Conservation (phyloP, 106 monocot species). For the Xerophyta viscosa region DNA sequence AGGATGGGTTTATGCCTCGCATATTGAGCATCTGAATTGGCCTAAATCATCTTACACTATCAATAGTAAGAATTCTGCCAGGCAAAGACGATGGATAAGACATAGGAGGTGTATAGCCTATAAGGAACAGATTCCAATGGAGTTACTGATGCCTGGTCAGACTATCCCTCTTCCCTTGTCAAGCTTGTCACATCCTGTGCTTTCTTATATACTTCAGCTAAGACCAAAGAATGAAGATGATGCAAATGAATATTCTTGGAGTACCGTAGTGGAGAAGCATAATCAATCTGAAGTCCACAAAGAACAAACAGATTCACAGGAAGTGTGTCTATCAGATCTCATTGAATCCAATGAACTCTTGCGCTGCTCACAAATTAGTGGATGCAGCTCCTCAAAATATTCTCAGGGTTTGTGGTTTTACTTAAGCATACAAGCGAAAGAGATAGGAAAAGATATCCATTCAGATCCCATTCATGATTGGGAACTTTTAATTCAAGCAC, state of each 20-base stretch:
- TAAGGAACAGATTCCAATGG: constrained; percentile 37
- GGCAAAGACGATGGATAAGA: constrained; percentile 89
- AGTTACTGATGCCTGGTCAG: constrained; percentile 60
- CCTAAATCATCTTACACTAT: constrained; percentile 40
- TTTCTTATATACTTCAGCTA: constrained; percentile 57
- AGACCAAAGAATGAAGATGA: constrained; percentile 36
- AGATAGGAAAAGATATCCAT: constrained; percentile 90
- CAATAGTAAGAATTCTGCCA: constrained; percentile 32
- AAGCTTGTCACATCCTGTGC: constrained; percentile 44
- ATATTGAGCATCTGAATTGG: constrained; percentile 60
- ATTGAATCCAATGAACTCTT: constrained; percentile 55
- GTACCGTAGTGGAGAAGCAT: constrained; percentile 34
- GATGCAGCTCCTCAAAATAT: constrained; percentile 25
- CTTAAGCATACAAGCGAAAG: constrained; percentile 53
- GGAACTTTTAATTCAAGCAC: constrained; percentile 65
- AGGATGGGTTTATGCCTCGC: constrained; percentile 87
- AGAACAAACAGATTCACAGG: constrained; percentile 25
- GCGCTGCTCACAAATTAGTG: constrained; percentile 40
- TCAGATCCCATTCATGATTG: constrained; percentile 88
- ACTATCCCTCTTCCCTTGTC: constrained; percentile 72
- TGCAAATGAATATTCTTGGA: constrained; percentile 69
- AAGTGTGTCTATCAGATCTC: constrained; percentile 72
- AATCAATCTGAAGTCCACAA: constrained; percentile 19
- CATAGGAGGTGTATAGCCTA: constrained; percentile 33
- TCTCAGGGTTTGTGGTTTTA: constrained; percentile 72